Conservation (phyloP, 2,329 filamentous ascomycete species). For the Ceratocystis albifundus region DNA sequence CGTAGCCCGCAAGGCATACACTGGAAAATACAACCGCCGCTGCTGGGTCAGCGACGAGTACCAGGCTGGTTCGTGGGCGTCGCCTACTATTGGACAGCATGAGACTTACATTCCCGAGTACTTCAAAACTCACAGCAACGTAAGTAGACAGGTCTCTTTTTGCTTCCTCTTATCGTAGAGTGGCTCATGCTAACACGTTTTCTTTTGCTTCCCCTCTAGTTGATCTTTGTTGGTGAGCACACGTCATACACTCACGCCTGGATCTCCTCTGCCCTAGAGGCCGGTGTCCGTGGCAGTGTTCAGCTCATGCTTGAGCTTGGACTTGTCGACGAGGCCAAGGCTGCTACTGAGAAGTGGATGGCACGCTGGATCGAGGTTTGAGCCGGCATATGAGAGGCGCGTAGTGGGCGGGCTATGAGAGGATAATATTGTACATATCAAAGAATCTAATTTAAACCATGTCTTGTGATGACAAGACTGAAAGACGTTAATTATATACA, state of each 20-base stretch:
- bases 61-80: conserved; percentile 51
- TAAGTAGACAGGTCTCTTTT: conserved; percentile 15
- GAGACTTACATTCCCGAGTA: conserved; percentile 61
- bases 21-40: conserved; percentile 51
- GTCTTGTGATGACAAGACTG: neutral
- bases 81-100: conserved; percentile 52
- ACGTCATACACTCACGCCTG: conserved; percentile 61
- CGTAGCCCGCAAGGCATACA: conserved; percentile 38
- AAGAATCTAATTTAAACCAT: neutral
- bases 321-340: conserved; percentile 58
- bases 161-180: neutral
- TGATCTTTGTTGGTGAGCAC: conserved; percentile 60
- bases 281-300: conserved; percentile 51
- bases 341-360: conserved; percentile 54
- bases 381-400: neutral
- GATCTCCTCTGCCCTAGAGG: conserved; percentile 57
- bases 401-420: too few species aligned
- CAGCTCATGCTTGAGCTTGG: conserved; percentile 53
- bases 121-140: conserved; percentile 43
- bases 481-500: too few species aligned
- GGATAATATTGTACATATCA: neutral
- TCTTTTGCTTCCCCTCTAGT: conserved; percentile 29
- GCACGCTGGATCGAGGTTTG: conserved; percentile 48
- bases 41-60: conserved; percentile 55
- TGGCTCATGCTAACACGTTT: neutral